Conservation (phyloP, 805 yeast species). For the Maudiozyma bulderi region DNA sequence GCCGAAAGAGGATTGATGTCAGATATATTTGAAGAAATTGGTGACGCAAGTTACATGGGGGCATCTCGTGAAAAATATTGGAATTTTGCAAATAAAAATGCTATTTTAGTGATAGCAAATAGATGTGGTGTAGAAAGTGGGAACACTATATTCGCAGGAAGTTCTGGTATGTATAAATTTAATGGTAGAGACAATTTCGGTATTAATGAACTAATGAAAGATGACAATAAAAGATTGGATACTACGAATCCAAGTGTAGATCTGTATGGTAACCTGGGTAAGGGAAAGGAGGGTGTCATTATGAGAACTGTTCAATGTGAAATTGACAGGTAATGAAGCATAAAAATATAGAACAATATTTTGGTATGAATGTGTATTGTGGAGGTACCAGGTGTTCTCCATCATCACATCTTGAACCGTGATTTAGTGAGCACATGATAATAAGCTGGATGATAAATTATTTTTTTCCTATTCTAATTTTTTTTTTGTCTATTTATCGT, state of each 20-base stretch:
- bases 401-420: too few species aligned
- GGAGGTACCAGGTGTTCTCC: too few species aligned
- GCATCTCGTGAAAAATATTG: conserved; percentile 13
- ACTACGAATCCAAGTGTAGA: conserved; percentile 41
- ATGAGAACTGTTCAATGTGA: conserved; percentile 46
- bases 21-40: not conserved
- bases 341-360: not conserved
- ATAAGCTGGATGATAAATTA: too few species aligned
- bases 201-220: conserved; percentile 26
- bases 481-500: too few species aligned
- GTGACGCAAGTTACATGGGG: conserved; percentile 16
- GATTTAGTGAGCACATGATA: too few species aligned
- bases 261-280: conserved; percentile 47
- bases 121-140: conserved; percentile 71
- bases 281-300: conserved; percentile 57
- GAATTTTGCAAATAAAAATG: conserved; percentile 23
- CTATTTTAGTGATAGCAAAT: conserved; percentile 49
- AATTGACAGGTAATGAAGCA: conserved; percentile 9
- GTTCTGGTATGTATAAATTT: conserved; percentile 51
- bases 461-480: too few species aligned
- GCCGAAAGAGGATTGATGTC: conserved; percentile 1
- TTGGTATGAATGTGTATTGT: not conserved
- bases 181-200: conserved; percentile 28
- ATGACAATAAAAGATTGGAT: conserved; percentile 22
- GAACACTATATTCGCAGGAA: conserved; percentile 48